Conservation (phyloP, 2,329 filamentous ascomycete genomes). For the Neofusicoccum kwambonambiense region DNA sequence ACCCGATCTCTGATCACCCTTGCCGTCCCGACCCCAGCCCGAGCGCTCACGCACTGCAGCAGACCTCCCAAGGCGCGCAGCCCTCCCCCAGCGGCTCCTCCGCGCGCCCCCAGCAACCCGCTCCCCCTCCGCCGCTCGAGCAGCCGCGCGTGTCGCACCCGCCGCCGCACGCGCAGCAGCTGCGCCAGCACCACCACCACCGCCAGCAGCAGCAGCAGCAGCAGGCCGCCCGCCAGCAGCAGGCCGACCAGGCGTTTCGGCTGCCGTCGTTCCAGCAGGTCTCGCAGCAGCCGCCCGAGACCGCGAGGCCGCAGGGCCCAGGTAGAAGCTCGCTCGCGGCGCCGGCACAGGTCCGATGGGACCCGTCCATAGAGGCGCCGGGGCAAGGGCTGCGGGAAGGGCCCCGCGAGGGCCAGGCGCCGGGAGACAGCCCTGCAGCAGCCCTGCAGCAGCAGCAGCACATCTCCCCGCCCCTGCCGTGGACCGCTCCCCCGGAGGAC, state of each 20-base stretch:
- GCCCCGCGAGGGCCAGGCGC: neutral
- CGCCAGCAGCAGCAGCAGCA: neutral
- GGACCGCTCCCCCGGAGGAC: constrained; percentile 8
- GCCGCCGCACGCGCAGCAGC: constrained; percentile 2
- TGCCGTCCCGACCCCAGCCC: neutral
- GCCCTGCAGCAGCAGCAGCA: neutral
- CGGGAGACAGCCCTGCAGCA: neutral
- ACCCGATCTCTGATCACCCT: neutral
- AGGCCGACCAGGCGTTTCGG: neutral
- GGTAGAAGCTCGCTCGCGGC: neutral
- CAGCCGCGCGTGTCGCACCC: neutral
- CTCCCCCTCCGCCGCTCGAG: neutral
- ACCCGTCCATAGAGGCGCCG: constrained; percentile 6
- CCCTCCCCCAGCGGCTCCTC: neutral
- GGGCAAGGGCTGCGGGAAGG: neutral
- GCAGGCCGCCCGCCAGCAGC: neutral
- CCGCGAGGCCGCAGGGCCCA: neutral
- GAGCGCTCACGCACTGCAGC: neutral
- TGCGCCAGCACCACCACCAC: neutral
- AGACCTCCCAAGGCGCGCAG: neutral
- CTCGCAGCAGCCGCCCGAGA: constrained; percentile 5
- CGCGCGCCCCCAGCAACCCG: neutral
- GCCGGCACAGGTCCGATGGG: constrained; percentile 16
- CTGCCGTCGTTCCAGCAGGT: constrained; percentile 12
- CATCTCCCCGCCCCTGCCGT: constrained; percentile 1